These are phyloP conservation scores for Cercophora sp. DNA, from an alignment of 495 filamentous ascomycete species.

Conservation along the genomic window DNA sequence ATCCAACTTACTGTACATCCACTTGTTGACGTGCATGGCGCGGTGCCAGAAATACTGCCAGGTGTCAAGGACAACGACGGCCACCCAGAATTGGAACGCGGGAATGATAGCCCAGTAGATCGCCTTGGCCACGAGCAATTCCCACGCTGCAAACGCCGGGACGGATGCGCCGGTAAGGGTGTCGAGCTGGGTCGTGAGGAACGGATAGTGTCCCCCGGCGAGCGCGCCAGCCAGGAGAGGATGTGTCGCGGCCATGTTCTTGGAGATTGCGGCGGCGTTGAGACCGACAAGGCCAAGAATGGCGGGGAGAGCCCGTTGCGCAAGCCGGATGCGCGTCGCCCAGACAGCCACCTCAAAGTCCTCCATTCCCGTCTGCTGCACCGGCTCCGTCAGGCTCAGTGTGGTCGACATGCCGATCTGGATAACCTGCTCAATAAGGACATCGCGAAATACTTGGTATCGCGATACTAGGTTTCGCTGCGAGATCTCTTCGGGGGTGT, in stretches of 20 bases:
- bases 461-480: constrained; percentile 82
- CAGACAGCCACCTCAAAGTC: constrained; percentile 79
- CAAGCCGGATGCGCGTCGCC: constrained; percentile 68
- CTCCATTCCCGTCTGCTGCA: constrained; percentile 65
- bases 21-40: constrained; percentile 90
- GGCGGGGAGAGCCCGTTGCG: constrained; percentile 63
- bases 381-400: constrained; percentile 60
- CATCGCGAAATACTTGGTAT: constrained; percentile 79
- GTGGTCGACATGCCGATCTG: constrained; percentile 64
- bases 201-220: constrained; percentile 70
- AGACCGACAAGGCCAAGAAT: constrained; percentile 54
- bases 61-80: constrained; percentile 74
- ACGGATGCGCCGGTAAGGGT: constrained; percentile 37
- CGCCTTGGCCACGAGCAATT: constrained; percentile 63
- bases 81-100: constrained; percentile 65
- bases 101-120: constrained; percentile 81
- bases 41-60: constrained; percentile 98
- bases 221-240: constrained; percentile 63
- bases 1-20: constrained; percentile 80
- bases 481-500: constrained; percentile 83
- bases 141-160: constrained; percentile 67
- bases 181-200: constrained; percentile 44
- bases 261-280: constrained; percentile 51
- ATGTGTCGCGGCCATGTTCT: constrained; percentile 54
- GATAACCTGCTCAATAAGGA: constrained; percentile 83